These are phyloP conservation scores for Tremella fuciformis DNA, from an alignment of 768 basidiomycete genomes.

Conservation along the genomic window DNA sequence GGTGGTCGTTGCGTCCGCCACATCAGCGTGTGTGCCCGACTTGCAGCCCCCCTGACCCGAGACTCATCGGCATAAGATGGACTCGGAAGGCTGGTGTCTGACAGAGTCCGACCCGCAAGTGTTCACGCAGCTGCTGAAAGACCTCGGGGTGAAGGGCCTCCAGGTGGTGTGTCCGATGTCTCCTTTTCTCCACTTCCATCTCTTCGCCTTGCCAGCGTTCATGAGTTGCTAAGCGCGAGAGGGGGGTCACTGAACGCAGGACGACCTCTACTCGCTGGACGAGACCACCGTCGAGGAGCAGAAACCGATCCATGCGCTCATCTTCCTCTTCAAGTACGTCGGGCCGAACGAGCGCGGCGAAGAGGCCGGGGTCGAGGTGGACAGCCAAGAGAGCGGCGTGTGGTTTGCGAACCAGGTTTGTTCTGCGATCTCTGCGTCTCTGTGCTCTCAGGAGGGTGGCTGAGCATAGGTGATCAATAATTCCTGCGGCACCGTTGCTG, in stretches of 20 bases:
- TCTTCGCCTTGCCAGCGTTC: too few species aligned
- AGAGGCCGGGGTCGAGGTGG: constrained; percentile 44
- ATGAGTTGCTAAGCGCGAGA: not conserved
- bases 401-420: constrained; percentile 76
- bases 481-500: constrained; percentile 92
- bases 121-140: constrained; percentile 45
- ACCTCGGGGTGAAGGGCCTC: constrained; percentile 48
- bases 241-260: constrained; percentile 32
- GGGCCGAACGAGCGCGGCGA: constrained; percentile 53
- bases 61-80: constrained; percentile 1
- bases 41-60: too few species aligned
- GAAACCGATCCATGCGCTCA: constrained; percentile 80
- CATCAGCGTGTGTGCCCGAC: too few species aligned
- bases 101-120: constrained; percentile 51
- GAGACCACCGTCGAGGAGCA: constrained; percentile 61
- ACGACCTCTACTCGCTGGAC: constrained; percentile 51
- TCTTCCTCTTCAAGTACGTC: constrained; percentile 98
- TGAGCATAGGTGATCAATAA: constrained; percentile 75
- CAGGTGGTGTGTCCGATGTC: constrained; percentile 46
- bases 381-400: constrained; percentile 59
- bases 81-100: constrained; percentile 49
- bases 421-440: not conserved
- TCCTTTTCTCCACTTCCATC: too few species aligned
- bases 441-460: not conserved
- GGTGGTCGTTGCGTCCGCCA: too few species aligned